A percentile compares a stretch with the other conserved stretches of the same genome.
phyloP scores from a whole-genome alignment of 2,329 filamentous ascomycete genomes.

The Alternaria atra region DNA sequence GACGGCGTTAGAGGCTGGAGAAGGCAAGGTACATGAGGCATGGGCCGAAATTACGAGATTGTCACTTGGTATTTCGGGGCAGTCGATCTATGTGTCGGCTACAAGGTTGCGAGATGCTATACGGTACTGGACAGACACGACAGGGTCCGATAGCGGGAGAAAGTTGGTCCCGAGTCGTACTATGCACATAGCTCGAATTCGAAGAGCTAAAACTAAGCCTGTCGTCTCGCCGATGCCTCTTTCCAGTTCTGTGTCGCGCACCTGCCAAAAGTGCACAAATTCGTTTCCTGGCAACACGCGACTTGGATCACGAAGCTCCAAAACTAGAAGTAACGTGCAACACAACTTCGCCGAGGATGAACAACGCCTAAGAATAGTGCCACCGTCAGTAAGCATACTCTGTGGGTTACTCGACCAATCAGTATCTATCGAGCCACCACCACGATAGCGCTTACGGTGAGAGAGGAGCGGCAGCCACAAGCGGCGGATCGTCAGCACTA shows the following conservation, averaged over 20 bases:
- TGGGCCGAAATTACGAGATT: too few relatives aligned
- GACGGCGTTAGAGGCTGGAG: too few relatives aligned
- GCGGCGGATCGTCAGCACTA: constrained; percentile 29
- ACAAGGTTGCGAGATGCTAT: too few relatives aligned
- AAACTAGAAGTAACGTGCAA: neutral
- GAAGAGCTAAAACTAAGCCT: too few relatives aligned
- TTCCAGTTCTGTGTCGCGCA: neutral
- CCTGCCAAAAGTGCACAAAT: neutral
- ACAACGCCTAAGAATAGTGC: constrained; percentile 2
- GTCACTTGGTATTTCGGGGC: too few relatives aligned
- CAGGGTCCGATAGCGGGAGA: too few relatives aligned
- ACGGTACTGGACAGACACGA: too few relatives aligned
- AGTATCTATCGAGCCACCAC: constrained; percentile 19
- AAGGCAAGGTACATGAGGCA: too few relatives aligned
- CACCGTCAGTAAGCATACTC: neutral
- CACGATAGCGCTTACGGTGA: constrained; percentile 18
- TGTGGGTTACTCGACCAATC: constrained; percentile 10
- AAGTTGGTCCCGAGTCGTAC: too few relatives aligned
- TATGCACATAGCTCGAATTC: too few relatives aligned
- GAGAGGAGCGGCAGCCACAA: constrained; percentile 16
- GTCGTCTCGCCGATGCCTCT: neutral
- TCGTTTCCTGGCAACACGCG: neutral
- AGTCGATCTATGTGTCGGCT: too few relatives aligned
- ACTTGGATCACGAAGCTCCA: neutral
- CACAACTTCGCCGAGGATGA: neutral